These are phyloP conservation scores for Alopecurus myosuroides DNA, from an alignment of 176 grass and related monocot genomes.

Conservation along the genomic window DNA sequence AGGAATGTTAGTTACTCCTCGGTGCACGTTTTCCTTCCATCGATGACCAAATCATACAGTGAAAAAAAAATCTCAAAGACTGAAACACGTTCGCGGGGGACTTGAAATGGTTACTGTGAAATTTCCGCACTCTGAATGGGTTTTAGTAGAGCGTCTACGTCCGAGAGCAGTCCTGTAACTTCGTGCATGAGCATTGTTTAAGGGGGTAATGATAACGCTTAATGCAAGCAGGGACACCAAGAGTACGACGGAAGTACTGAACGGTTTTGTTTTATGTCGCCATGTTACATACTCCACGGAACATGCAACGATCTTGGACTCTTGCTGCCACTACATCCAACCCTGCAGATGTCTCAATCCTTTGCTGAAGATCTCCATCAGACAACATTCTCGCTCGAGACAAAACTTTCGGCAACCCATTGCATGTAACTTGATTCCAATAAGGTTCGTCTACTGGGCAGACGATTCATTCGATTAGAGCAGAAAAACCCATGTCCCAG, in stretches of 20 bases:
- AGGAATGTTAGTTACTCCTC: no score
- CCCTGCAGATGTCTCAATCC: not conserved
- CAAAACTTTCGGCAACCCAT: not conserved
- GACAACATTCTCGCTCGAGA: not conserved
- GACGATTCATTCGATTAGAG: slow-evolving; percentile 29
- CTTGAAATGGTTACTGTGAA: no score
- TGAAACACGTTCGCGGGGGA: no score
- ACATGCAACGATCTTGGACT: not conserved
- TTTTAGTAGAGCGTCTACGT: no score
- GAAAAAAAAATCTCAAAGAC: no score
- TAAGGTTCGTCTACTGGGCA: slow-evolving; percentile 1
- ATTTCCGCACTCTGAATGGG: no score
- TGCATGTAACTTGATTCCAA: not conserved
- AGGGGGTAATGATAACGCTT: not conserved
- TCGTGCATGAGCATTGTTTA: not conserved
- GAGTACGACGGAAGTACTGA: no score
- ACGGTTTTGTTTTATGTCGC: no score
- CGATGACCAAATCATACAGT: no score
- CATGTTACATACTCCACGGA: not conserved
- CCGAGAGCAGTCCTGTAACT: no score
- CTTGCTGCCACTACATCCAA: not conserved
- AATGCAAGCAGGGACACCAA: not conserved
- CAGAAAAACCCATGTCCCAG: not conserved
- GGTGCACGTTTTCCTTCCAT: no score
- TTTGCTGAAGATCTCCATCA: not conserved